Percentiles rank a stretch among this genome's conserved stretches.
Evolutionary conservation across 768 basidiomycete species (phyloP).

Genomic region (Pisolithus tinctorius): DNA sequence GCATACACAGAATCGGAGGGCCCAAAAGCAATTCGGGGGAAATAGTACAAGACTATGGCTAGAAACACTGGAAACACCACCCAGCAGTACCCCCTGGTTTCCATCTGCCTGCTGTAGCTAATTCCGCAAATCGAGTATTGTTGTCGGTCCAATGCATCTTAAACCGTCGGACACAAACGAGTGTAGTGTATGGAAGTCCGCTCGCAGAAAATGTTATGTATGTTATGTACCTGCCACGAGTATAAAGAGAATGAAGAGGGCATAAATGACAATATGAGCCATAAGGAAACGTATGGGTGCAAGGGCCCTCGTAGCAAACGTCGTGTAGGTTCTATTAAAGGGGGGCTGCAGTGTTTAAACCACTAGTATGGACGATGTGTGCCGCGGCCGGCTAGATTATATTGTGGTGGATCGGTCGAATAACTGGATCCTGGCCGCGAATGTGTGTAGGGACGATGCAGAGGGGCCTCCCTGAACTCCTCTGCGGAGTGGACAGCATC

Average conservation of each 20-base stretch:
- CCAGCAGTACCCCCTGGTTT: conserved; percentile 2
- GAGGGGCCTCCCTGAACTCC: conserved; percentile 51
- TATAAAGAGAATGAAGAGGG: conserved; percentile 7
- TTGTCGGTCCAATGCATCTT: neutral
- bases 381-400: conserved; percentile 28
- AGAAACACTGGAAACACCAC: conserved; percentile 3
- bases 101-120: conserved; percentile 2
- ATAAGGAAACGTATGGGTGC: neutral
- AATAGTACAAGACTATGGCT: neutral
- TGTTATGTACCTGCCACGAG: conserved; percentile 3
- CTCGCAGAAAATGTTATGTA: conserved; percentile 10
- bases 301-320: conserved; percentile 5
- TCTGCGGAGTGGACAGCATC: conserved; percentile 21
- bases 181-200: neutral
- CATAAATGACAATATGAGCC: conserved; percentile 3
- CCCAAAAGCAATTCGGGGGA: neutral
- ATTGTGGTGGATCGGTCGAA: conserved; percentile 13
- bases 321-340: neutral
- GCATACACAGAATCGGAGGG: neutral
- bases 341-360: neutral
- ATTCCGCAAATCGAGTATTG: conserved; percentile 2
- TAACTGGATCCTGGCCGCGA: conserved; percentile 11
- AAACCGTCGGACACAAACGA: neutral
- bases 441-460: conserved; percentile 48
- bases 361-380: conserved; percentile 16